phyloP scores from a whole-genome alignment of 1,284 basidiomycete genomes.

The Apiotrichum siamense region DNA sequence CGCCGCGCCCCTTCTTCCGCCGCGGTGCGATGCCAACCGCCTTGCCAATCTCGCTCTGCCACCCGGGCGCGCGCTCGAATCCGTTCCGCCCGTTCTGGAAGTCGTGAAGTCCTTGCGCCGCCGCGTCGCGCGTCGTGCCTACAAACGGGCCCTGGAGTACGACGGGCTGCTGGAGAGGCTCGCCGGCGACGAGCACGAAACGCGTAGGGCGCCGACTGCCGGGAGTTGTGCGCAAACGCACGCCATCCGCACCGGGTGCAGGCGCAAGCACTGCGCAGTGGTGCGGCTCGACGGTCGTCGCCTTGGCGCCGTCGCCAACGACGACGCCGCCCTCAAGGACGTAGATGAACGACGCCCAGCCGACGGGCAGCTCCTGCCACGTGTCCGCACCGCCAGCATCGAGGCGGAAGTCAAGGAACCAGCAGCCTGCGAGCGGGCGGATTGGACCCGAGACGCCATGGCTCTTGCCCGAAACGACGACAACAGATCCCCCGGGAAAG shows the following conservation, averaged over 20 bases:
- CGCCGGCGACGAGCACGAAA: constrained; percentile 71
- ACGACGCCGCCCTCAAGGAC: constrained; percentile 60
- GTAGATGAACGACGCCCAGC: constrained; percentile 79
- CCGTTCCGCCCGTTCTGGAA: constrained; percentile 75
- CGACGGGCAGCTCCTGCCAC: constrained; percentile 78
- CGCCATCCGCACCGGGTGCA: constrained; percentile 32
- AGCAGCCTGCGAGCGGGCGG: constrained; percentile 67
- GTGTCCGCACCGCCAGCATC: constrained; percentile 58
- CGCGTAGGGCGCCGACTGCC: constrained; percentile 46
- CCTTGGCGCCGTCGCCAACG: constrained; percentile 45
- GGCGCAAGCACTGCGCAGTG: constrained; percentile 61
- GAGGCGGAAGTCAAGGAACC: constrained; percentile 80
- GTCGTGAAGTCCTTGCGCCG: constrained; percentile 74
- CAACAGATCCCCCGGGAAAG: constrained; percentile 53
- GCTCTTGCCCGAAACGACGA: constrained; percentile 82
- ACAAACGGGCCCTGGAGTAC: constrained; percentile 60
- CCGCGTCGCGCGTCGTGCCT: constrained; percentile 71
- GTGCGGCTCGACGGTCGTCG: constrained; percentile 54
- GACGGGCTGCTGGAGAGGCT: constrained; percentile 82
- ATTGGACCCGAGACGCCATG: constrained; percentile 56
- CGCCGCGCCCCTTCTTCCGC: not conserved
- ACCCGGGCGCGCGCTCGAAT: constrained; percentile 81
- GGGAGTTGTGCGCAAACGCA: constrained; percentile 23
- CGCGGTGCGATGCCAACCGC: not conserved
- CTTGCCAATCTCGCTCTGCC: constrained; percentile 74